Conservation (phyloP, 441 rosid species). For the Sinapis alba region DNA sequence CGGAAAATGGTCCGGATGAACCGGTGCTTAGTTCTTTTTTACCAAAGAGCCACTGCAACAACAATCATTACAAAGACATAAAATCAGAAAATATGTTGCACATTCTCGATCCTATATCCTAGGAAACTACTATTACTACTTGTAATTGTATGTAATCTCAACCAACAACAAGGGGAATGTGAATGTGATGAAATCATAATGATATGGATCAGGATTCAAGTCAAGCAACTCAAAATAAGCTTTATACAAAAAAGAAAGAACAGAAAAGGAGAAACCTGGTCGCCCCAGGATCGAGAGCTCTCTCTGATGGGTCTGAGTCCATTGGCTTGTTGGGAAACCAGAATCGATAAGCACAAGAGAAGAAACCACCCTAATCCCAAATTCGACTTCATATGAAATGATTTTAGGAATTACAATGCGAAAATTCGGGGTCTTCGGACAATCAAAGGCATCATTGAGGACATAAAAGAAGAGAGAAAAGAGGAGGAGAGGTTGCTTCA, state of each 20-base stretch:
- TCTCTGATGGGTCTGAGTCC: constrained; percentile 86
- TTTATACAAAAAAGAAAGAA: background rate
- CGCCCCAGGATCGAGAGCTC: constrained; percentile 83
- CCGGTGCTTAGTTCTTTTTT: constrained; percentile 61
- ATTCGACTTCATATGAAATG: constrained; percentile 2
- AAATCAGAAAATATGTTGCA: background rate
- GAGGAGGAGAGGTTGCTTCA: constrained; percentile 67
- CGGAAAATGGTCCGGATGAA: constrained; percentile 61
- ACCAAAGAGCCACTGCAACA: constrained; percentile 79
- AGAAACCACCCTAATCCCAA: constrained; percentile 59
- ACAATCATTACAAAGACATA: constrained; percentile 26
- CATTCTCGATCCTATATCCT: background rate
- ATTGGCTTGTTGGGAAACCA: constrained; percentile 51
- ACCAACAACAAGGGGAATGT: too few relatives aligned
- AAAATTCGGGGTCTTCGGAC: too few relatives aligned
- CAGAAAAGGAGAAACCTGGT: constrained; percentile 50
- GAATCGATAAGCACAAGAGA: constrained; percentile 56
- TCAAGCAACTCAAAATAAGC: background rate
- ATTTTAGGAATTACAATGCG: background rate
- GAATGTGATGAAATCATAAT: background rate
- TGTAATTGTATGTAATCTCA: too few relatives aligned
- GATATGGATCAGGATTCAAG: background rate
- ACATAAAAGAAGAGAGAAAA: background rate
- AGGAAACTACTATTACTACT: too few relatives aligned
- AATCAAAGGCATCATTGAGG: background rate